Evolutionary conservation across 768 basidiomycete species (phyloP).

Genomic region (Psilocybe cubensis): DNA sequence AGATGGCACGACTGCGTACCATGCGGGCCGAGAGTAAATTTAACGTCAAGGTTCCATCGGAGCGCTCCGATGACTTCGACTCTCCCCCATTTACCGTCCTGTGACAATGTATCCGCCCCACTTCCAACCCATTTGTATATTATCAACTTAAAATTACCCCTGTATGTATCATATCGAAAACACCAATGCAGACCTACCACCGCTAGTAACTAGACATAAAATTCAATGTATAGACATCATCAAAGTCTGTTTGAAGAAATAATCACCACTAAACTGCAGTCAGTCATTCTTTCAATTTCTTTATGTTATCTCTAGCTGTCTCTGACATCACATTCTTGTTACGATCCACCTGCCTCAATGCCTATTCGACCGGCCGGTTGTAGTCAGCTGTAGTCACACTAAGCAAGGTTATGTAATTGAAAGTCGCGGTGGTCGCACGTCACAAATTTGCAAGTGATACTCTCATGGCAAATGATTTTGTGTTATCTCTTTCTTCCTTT

Average conservation of each 20-base stretch:
- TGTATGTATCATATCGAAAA: not conserved
- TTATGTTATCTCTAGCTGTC: too few relatives aligned
- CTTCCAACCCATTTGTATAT: too few relatives aligned
- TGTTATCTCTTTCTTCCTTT: not conserved
- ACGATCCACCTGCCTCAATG: too few relatives aligned
- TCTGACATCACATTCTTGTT: too few relatives aligned
- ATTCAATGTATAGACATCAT: too few relatives aligned
- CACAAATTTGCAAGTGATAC: not conserved
- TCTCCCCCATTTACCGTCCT: slow-evolving; percentile 15
- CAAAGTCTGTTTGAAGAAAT: too few relatives aligned
- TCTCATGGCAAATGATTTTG: not conserved
- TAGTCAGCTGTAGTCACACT: too few relatives aligned
- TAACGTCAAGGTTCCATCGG: slow-evolving; percentile 4
- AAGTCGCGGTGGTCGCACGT: not conserved
- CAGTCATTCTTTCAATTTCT: too few relatives aligned
- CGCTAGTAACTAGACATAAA: not conserved
- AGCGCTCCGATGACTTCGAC: slow-evolving; percentile 4
- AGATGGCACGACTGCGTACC: slow-evolving; percentile 29
- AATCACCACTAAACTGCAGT: too few relatives aligned
- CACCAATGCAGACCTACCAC: not conserved
- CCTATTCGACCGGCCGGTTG: too few relatives aligned
- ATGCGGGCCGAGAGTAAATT: slow-evolving; percentile 16
- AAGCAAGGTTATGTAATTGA: not conserved
- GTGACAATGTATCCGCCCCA: not conserved
- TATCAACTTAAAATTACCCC: not conserved